Percentiles rank a stretch among this genome's conserved stretches.
Evolutionary conservation across 2,329 filamentous ascomycete genomes (phyloP).

Genomic region (Neoscytalidium dimidiatum): DNA sequence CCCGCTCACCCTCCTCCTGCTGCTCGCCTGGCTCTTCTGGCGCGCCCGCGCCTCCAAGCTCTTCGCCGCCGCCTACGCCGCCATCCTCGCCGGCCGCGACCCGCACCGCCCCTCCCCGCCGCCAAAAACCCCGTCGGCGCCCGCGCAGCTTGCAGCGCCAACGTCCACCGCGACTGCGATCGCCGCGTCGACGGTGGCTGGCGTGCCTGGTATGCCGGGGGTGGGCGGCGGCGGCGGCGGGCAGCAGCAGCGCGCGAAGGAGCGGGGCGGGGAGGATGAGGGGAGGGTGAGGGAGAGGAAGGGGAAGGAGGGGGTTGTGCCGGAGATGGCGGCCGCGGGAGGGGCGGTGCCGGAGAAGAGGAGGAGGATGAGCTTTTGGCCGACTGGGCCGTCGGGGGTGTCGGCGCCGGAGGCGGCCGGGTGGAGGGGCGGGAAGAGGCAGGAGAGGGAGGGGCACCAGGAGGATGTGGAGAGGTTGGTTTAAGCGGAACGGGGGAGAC

Average conservation of each 20-base stretch:
- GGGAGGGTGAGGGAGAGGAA: background rate
- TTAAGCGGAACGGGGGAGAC: background rate
- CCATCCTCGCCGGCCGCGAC: background rate
- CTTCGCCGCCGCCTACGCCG: background rate
- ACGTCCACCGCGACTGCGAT: background rate
- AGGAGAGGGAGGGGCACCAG: background rate
- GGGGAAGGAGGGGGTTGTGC: background rate
- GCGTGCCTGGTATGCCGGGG: background rate
- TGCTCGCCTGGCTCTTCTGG: background rate
- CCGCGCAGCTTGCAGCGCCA: background rate
- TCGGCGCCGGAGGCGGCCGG: background rate
- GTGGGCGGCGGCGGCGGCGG: background rate
- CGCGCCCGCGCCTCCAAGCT: background rate
- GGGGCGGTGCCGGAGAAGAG: background rate
- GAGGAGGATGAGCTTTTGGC: background rate
- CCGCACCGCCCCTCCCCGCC: background rate
- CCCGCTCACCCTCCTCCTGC: slow-evolving; percentile 10
- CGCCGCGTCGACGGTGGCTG: background rate
- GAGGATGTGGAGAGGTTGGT: slow-evolving; percentile 6
- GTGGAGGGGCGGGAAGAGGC: background rate
- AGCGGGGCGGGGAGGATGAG: background rate
- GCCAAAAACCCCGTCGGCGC: background rate
- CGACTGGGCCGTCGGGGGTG: background rate
- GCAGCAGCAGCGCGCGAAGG: background rate
- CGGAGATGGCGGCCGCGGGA: background rate